Conservation (phyloP, 2,329 filamentous ascomycete genomes). For the Fusarium torulosum region DNA sequence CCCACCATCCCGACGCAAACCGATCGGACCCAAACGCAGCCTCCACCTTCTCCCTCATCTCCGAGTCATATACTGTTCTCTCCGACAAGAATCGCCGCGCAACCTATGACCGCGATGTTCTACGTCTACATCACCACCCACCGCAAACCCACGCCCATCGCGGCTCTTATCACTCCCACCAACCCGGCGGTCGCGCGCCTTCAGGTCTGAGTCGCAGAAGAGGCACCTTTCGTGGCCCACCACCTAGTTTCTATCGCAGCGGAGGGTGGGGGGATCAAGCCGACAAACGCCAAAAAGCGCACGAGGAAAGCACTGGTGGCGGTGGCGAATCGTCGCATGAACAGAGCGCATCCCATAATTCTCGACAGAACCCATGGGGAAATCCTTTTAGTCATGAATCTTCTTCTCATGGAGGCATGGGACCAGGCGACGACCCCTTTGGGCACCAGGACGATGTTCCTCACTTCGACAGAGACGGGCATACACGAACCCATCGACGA, state of each 20-base stretch:
- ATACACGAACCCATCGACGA: conserved; percentile 78
- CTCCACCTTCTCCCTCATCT: conserved; percentile 83
- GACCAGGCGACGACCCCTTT: conserved; percentile 67
- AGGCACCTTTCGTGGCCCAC: conserved; percentile 83
- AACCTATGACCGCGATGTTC: conserved; percentile 81
- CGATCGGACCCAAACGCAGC: conserved; percentile 78
- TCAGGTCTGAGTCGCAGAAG: conserved; percentile 84
- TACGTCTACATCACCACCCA: conserved; percentile 56
- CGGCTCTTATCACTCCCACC: conserved; percentile 71
- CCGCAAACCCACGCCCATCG: conserved; percentile 52
- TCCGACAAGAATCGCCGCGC: conserved; percentile 79
- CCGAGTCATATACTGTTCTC: conserved; percentile 85
- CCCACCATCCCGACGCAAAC: conserved; percentile 93
- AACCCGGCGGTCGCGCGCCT: conserved; percentile 80
- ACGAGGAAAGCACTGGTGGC: conserved; percentile 58
- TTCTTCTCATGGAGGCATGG: conserved; percentile 63
- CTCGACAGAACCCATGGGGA: conserved; percentile 42
- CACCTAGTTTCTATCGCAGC: conserved; percentile 86
- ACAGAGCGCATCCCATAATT: conserved; percentile 24
- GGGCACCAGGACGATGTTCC: conserved; percentile 67
- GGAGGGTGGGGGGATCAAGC: conserved; percentile 80
- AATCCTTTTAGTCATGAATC: conserved; percentile 37
- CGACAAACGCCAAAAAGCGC: conserved; percentile 68
- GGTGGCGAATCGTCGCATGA: conserved; percentile 34
- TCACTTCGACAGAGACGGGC: conserved; percentile 82